These are phyloP conservation scores for Phaeosphaeria sp. DNA, from an alignment of 2,329 filamentous ascomycete species.

Conservation along the genomic window DNA sequence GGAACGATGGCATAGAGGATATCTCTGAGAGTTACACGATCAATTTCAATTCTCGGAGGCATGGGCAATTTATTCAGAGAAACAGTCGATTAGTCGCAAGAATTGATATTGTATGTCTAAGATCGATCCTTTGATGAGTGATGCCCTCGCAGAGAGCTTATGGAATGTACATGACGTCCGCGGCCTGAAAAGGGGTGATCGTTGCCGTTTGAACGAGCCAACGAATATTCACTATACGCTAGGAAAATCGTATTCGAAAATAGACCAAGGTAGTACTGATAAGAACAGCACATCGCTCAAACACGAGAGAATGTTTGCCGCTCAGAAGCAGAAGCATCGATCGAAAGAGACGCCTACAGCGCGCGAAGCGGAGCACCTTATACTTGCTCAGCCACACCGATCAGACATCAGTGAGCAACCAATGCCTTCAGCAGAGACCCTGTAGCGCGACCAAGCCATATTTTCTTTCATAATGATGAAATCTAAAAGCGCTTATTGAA, in stretches of 20 bases:
- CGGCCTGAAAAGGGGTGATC: conserved; percentile 2
- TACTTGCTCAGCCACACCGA: background rate
- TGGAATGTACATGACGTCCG: background rate
- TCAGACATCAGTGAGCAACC: background rate
- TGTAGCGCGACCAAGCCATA: background rate
- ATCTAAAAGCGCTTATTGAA: background rate
- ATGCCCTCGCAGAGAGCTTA: background rate
- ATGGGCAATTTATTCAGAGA: background rate
- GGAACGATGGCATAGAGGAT: background rate
- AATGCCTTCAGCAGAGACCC: background rate
- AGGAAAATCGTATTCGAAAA: background rate
- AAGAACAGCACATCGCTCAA: background rate
- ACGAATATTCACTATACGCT: background rate
- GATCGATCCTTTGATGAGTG: background rate
- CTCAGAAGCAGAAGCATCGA: background rate
- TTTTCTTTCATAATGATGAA: background rate
- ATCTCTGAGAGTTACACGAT: background rate
- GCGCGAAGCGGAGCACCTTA: background rate
- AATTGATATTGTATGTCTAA: background rate
- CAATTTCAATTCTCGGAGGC: background rate
- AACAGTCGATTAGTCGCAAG: background rate
- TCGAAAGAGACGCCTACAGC: background rate
- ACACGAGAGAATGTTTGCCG: background rate
- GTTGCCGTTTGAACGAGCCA: background rate
- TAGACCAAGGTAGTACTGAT: background rate